phyloP scores from a whole-genome alignment of 805 yeast species.

The Candida railenensis region DNA sequence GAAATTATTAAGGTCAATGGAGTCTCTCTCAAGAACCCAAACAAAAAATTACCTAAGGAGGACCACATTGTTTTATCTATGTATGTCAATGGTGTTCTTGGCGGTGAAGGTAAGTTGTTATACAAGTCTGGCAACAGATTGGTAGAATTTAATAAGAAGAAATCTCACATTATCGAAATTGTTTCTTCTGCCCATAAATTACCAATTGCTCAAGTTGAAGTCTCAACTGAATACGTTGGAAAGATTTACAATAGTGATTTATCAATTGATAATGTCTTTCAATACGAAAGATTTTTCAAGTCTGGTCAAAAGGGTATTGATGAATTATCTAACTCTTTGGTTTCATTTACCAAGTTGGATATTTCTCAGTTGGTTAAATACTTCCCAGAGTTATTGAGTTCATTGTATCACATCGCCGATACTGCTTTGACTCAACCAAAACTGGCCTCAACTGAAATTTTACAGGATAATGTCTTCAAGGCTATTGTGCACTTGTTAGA shows the following conservation, averaged over 20 bases:
- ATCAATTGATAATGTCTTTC: slow-evolving; percentile 52
- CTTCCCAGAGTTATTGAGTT: slow-evolving; percentile 55
- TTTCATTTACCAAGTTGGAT: slow-evolving; percentile 53
- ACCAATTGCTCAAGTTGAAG: slow-evolving; percentile 48
- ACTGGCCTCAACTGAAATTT: slow-evolving; percentile 24
- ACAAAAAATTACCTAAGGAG: slow-evolving; percentile 37
- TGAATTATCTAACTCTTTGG: slow-evolving; percentile 47
- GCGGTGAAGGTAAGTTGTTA: slow-evolving; percentile 58
- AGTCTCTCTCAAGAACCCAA: slow-evolving; percentile 39
- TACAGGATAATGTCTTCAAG: slow-evolving; percentile 45
- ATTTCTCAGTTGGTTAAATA: slow-evolving; percentile 53
- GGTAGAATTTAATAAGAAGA: slow-evolving; percentile 45
- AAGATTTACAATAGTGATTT: slow-evolving; percentile 58
- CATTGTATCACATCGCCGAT: slow-evolving; percentile 33
- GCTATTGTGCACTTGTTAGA: slow-evolving; percentile 62
- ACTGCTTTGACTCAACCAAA: slow-evolving; percentile 21
- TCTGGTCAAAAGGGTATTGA: slow-evolving; percentile 38
- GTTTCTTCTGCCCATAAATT: slow-evolving; percentile 33
- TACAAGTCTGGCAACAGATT: slow-evolving; percentile 48
- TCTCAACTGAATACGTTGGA: slow-evolving; percentile 68
- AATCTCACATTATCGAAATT: slow-evolving; percentile 45
- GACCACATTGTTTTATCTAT: slow-evolving; percentile 57
- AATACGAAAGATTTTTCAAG: slow-evolving; percentile 50
- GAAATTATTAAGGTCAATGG: slow-evolving; percentile 69
- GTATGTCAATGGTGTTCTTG: slow-evolving; percentile 60